Evolutionary conservation across 805 yeast species (phyloP).

Genomic region (Kodamaea kakaduensis): DNA sequence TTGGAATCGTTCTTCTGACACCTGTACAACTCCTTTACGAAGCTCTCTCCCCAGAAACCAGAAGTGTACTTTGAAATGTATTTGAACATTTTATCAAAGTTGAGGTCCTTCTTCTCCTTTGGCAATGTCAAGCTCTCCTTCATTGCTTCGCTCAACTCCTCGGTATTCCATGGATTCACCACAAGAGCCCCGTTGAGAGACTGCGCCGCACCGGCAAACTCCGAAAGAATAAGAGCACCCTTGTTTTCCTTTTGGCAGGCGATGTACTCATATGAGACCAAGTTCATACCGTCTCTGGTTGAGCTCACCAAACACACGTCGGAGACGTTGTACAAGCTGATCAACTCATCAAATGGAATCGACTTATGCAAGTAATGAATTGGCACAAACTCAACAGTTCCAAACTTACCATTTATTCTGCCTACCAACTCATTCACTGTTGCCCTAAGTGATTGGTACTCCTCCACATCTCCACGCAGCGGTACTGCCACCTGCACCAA

Average conservation of each 20-base stretch:
- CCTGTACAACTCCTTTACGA: constrained; percentile 77
- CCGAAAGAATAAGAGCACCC: constrained; percentile 85
- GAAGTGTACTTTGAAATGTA: constrained; percentile 93
- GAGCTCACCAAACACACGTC: constrained; percentile 92
- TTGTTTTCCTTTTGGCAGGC: constrained; percentile 87
- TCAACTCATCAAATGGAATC: constrained; percentile 85
- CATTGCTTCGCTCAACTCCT: constrained; percentile 82
- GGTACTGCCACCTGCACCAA: constrained; percentile 97
- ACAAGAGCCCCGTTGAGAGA: constrained; percentile 89
- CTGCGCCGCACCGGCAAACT: constrained; percentile 99
- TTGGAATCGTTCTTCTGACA: constrained; percentile 12
- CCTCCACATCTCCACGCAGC: constrained; percentile 96
- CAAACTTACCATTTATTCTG: constrained; percentile 91
- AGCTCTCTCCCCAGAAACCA: constrained; percentile 95
- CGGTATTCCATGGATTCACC: constrained; percentile 98
- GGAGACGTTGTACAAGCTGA: constrained; percentile 76
- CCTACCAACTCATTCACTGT: constrained; percentile 96
- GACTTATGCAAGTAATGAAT: constrained; percentile 95
- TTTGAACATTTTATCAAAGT: constrained; percentile 77
- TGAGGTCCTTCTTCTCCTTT: constrained; percentile 70
- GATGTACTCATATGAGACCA: constrained; percentile 93
- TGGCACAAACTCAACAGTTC: constrained; percentile 96
- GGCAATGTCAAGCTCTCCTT: constrained; percentile 83
- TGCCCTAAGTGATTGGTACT: constrained; percentile 88
- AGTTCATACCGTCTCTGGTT: constrained; percentile 98